phyloP scores from a whole-genome alignment of 345 rosid genomes.

The Gynandropsis gynandra region DNA sequence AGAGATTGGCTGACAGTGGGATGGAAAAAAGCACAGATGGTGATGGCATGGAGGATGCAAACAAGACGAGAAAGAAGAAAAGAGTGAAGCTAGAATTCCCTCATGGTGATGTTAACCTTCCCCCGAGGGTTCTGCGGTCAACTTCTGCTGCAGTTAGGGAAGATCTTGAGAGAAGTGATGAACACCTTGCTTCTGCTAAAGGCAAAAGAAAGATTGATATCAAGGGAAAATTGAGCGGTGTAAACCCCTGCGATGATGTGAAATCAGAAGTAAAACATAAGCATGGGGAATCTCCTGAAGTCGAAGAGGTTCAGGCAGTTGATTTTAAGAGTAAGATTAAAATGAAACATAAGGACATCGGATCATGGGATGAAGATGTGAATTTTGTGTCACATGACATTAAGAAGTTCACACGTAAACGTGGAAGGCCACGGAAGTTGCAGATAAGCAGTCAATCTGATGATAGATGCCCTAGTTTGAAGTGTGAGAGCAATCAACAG shows the following conservation, averaged over 20 bases:
- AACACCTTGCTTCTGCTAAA: constrained; percentile 6
- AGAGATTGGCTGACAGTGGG: constrained; percentile 9
- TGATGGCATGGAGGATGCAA: constrained; percentile 17
- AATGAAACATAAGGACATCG: constrained; percentile 4
- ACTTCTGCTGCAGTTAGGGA: constrained; percentile 24
- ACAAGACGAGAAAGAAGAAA: constrained; percentile 27
- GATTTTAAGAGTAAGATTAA: constrained; percentile 1
- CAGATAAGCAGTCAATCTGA: constrained; percentile 14
- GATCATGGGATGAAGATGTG: constrained; percentile 14
- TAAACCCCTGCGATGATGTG: constrained; percentile 9
- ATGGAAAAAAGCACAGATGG: constrained; percentile 25
- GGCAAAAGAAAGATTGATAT: background rate
- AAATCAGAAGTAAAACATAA: constrained; percentile 12
- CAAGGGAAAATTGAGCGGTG: background rate
- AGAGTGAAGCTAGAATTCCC: constrained; percentile 15
- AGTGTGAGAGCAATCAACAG: constrained; percentile 17
- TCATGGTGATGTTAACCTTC: constrained; percentile 19
- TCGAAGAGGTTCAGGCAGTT: constrained; percentile 6
- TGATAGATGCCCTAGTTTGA: constrained; percentile 7
- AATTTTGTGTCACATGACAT: constrained; percentile 8
- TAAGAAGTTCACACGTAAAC: constrained; percentile 16
- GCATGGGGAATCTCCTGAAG: constrained; percentile 1
- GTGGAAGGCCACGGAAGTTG: constrained; percentile 34
- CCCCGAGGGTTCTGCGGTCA: constrained; percentile 45
- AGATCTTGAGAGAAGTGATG: constrained; percentile 7